These are phyloP conservation scores for Eleusine coracana DNA, from an alignment of 176 grass and related monocot species.

Conservation along the genomic window DNA sequence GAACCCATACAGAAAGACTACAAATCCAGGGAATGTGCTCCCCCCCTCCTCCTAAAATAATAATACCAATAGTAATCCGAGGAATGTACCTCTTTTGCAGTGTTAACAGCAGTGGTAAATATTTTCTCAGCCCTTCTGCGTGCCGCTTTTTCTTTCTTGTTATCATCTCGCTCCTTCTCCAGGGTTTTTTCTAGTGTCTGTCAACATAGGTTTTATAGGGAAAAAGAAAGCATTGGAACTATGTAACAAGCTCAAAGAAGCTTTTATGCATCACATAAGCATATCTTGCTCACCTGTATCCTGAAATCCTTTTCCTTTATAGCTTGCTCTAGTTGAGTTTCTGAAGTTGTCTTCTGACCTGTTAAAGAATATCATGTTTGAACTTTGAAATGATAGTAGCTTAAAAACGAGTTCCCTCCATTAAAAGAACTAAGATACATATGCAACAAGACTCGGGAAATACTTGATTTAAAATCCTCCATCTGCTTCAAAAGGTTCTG, in stretches of 20 bases:
- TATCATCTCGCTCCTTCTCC: slow-evolving; percentile 80
- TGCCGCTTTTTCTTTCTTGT: slow-evolving; percentile 55
- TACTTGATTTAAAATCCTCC: slow-evolving; percentile 97
- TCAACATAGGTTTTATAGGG: slow-evolving; percentile 19
- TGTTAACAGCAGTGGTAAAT: slow-evolving; percentile 27
- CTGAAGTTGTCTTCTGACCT: slow-evolving; percentile 65
- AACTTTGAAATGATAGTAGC: slow-evolving; percentile 17
- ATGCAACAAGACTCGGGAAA: not conserved
- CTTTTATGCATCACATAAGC: slow-evolving; percentile 18
- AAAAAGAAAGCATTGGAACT: not conserved
- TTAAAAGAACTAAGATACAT: not conserved
- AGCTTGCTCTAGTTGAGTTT: slow-evolving; percentile 67
- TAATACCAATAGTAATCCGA: not conserved
- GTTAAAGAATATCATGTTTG: slow-evolving; percentile 48
- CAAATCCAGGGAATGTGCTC: slow-evolving; percentile 28
- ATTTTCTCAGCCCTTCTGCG: slow-evolving; percentile 53
- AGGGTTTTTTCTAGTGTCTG: slow-evolving; percentile 91
- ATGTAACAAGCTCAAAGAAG: slow-evolving; percentile 36
- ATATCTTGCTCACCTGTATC: slow-evolving; percentile 68
- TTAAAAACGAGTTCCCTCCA: not conserved
- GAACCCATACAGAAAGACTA: not conserved
- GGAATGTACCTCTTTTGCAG: slow-evolving; percentile 47
- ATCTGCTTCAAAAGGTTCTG: slow-evolving; percentile 75
- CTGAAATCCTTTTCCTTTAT: slow-evolving; percentile 87
- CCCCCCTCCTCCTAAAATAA: not conserved